Evolutionary conservation across 495 filamentous ascomycete species (phyloP), one percentile per base, ranked within the genome.

Genomic region (Aspergillus taichungensis): DNA sequence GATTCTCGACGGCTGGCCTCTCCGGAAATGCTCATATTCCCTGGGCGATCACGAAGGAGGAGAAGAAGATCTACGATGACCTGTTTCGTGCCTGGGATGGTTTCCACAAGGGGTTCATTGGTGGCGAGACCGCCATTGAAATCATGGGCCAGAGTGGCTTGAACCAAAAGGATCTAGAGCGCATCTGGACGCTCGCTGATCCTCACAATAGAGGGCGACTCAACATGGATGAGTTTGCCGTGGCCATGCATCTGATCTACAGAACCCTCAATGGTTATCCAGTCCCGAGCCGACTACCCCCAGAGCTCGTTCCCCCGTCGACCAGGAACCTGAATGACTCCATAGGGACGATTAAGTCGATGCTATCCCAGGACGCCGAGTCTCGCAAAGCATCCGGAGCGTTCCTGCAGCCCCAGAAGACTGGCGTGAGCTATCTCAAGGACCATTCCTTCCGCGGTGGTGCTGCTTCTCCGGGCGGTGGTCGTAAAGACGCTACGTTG

Each of bases 191-290:
- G 24, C 69, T 99, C 24, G 87, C 91, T 6, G 94, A 99, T 61
- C 82, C 92, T 24, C 78, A 87, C 43, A 95, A 99, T 64, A 88
- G 86, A 56, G 94, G 94, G 9, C 80, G 88, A 47, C 77, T 99
- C 5, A 89, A 99, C 50, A 83, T 97, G 66, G 94, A 99, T 62
- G 94, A 99, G 57, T 99, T 99, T 61, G 90, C 94, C 12, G 90
- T 99, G 33, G 91, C 87, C 6, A 99, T 99, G 92, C 94, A 99
- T 75, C 68, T 99, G 62, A 97, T 99, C 44, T 99, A 97, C 60
- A 80, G 94, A 50, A 94, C 90, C 59, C 75, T 97, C 24, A 97
- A 97, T 51, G 89, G 89, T 27, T 95, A 99, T 56, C 89, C 92
- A 2, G 76, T 96, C 37, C 94, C 94, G n/a, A 84, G 80, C 53